Percentiles rank a stretch among this genome's conserved stretches.
These are phyloP conservation scores for Metarhizium guizhouense DNA, from an alignment of 2,329 filamentous ascomycete species.

Conservation along the genomic window DNA sequence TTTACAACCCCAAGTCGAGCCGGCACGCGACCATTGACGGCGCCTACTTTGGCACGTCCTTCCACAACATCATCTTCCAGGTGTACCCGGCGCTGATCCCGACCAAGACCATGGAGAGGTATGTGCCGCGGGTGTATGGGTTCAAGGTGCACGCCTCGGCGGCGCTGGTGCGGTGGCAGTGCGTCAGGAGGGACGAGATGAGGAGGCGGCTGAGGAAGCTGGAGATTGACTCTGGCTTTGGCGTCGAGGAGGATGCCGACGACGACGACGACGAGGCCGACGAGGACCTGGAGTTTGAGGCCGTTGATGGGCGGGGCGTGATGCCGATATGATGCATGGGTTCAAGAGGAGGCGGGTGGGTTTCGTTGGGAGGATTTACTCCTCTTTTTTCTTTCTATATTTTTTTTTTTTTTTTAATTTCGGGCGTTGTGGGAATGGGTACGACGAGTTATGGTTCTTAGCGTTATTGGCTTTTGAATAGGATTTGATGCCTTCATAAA, in stretches of 20 bases:
- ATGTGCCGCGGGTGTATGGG: slow-evolving; percentile 84
- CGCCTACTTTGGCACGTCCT: slow-evolving; percentile 95
- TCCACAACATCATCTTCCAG: slow-evolving; percentile 99
- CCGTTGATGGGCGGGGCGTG: slow-evolving; percentile 22
- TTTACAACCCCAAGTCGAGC: slow-evolving; percentile 97
- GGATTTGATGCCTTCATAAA: not conserved
- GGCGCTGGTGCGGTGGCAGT: slow-evolving; percentile 85
- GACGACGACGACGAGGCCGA: slow-evolving; percentile 56
- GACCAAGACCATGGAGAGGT: slow-evolving; percentile 74
- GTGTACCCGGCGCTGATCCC: slow-evolving; percentile 90
- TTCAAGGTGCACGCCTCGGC: slow-evolving; percentile 92
- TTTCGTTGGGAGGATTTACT: not conserved
- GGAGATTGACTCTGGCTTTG: slow-evolving; percentile 72
- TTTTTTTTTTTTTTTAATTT: not conserved
- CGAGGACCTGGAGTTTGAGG: slow-evolving; percentile 34
- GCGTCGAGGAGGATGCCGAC: slow-evolving; percentile 54
- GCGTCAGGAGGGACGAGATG: slow-evolving; percentile 71
- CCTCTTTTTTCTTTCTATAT: not conserved
- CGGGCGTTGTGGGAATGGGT: not conserved
- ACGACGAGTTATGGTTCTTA: not conserved
- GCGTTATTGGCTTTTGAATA: not conserved
- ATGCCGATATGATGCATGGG: slow-evolving; percentile 10
- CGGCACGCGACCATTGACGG: slow-evolving; percentile 93
- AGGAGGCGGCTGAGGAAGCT: slow-evolving; percentile 62
- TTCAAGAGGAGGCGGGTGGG: not conserved